Evolutionary conservation across 192 early-diverging fungal genomes (phyloP).

Genomic region (Thoreauomyces humboldtii): DNA sequence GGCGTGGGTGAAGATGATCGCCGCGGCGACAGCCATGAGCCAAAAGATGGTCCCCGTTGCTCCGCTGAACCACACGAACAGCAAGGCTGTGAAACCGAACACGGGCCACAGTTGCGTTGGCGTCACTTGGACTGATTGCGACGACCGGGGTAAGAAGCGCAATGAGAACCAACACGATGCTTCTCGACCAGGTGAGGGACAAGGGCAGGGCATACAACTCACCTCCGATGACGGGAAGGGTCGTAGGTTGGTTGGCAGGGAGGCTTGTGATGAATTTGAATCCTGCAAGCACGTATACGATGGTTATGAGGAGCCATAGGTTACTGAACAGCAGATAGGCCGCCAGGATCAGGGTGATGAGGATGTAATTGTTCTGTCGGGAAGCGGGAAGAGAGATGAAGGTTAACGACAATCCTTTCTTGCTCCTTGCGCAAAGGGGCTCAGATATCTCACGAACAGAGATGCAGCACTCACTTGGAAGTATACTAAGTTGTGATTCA

Average conservation of each 20-base stretch:
- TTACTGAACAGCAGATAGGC: slow-evolving; percentile 45
- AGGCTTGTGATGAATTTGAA: slow-evolving; percentile 34
- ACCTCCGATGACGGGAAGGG: slow-evolving; percentile 25
- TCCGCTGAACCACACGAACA: slow-evolving; percentile 37
- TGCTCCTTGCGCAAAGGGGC: too few species aligned
- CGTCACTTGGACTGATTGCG: slow-evolving; percentile 26
- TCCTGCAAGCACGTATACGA: slow-evolving; percentile 38
- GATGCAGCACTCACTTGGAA: slow-evolving; percentile 30
- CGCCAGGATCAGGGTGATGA: slow-evolving; percentile 37
- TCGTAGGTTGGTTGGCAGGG: slow-evolving; percentile 34
- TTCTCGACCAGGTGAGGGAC: not conserved
- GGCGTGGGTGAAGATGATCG: slow-evolving; percentile 39
- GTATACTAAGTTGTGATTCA: slow-evolving; percentile 40
- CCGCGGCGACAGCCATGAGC: slow-evolving; percentile 27
- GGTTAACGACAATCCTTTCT: not conserved
- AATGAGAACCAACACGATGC: not conserved
- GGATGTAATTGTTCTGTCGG: slow-evolving; percentile 45
- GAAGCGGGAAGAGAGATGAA: not conserved
- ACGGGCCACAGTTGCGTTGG: slow-evolving; percentile 43
- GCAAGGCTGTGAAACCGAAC: slow-evolving; percentile 22
- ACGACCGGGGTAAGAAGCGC: slow-evolving; percentile 6
- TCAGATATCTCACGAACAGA: not conserved
- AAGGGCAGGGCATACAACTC: not conserved
- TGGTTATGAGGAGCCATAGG: slow-evolving; percentile 40
- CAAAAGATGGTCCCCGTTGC: slow-evolving; percentile 42